Evolutionary conservation across 2,329 filamentous ascomycete genomes (phyloP), one percentile per base, ranked within the genome.

Genomic region (Nemania sp.): DNA sequence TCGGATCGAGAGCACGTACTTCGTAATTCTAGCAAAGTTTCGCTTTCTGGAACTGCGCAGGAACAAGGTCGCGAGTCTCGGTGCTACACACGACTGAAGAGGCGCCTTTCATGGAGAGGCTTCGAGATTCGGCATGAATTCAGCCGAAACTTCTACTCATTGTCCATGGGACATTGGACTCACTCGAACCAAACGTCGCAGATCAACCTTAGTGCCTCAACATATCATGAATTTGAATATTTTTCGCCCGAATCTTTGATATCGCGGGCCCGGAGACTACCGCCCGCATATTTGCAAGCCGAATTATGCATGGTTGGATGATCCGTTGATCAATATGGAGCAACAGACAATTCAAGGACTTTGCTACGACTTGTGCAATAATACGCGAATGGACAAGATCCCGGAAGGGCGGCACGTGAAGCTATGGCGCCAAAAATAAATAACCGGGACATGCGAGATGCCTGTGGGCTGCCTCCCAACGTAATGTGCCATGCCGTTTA

Each of bases 341-440:
- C n/a, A n/a, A n/a, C n/a, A n/a, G n/a, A n/a, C n/a, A n/a, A n/a
- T n/a, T n/a, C n/a, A n/a, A n/a, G n/a, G n/a, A n/a, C n/a, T n/a
- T n/a, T n/a, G n/a, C n/a, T 33, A 19, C 11, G 9, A 33, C n/a
- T n/a, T 17, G 19, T 24, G n/a, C 23, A 30, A 19, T 47, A 48
- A 17, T 41, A 24, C 24, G 17, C 14, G 31, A 15, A 26, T 12
- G 17, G 7, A 43, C 20, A 20, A 17, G 24, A 48, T 23, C 22
- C 42, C 55, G 55, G 55, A 49, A 57, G 52, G 55, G n/a, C 55
- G 55, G 55, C 55, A 57, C 40, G 33, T 49, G 30, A 36, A 47
- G 34, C 40, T 54, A 34, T 20, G 14, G 36, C 49, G 40, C 47
- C 41, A 48, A 37, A 36, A 28, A 40, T 33, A 28, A 45, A 37